These are phyloP conservation scores for Scheffersomyces segobiensis DNA, from an alignment of 1,139 yeast genomes.

Conservation along the genomic window DNA sequence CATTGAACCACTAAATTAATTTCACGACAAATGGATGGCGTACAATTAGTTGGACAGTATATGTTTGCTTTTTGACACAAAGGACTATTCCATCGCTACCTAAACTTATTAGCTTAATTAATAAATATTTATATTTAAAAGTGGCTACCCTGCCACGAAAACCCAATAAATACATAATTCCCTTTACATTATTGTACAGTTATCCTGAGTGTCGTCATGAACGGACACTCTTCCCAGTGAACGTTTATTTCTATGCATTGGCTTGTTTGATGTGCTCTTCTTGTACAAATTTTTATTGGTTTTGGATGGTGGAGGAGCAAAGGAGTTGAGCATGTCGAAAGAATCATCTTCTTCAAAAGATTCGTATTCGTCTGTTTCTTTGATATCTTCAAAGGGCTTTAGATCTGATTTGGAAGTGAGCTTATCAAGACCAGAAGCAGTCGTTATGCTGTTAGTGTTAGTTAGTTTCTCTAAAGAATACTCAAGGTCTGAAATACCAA, in stretches of 20 bases:
- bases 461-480: not conserved
- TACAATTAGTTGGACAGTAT: not conserved
- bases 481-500: not conserved
- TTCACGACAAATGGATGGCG: not conserved
- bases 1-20: constrained; percentile 1
- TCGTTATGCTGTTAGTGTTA: not conserved
- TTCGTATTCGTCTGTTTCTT: constrained; percentile 1
- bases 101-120: not conserved
- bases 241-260: not conserved
- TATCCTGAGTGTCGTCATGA: not conserved
- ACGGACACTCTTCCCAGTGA: not conserved
- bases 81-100: not conserved
- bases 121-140: not conserved
- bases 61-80: not conserved
- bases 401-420: not conserved
- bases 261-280: not conserved
- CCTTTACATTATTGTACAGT: constrained; percentile 3
- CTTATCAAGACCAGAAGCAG: not conserved
- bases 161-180: not conserved
- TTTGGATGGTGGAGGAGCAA: constrained; percentile 7
- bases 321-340: constrained; percentile 14
- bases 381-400: not conserved
- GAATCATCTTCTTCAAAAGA: constrained; percentile 15
- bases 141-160: not conserved
- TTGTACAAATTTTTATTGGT: constrained; percentile 1